Conservation (phyloP, 2,329 filamentous ascomycete genomes). For the Xylaria multiplex region DNA sequence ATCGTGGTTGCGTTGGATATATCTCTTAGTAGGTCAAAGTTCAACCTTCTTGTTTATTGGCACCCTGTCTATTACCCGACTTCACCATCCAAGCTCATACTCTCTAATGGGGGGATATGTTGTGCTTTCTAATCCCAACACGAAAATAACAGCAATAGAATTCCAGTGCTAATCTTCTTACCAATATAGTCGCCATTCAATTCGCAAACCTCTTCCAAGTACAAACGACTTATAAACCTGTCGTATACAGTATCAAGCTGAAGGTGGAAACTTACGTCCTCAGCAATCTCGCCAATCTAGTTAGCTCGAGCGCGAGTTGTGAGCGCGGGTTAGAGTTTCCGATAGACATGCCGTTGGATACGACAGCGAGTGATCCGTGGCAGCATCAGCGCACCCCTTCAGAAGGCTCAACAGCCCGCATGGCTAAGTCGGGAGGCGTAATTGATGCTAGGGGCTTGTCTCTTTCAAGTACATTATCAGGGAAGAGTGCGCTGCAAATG, state of each 20-base stretch:
- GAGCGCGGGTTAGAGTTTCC: neutral
- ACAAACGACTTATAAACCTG: conserved; percentile 54
- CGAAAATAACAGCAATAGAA: neutral
- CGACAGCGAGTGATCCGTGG: neutral
- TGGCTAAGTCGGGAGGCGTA: neutral
- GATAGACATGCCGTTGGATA: neutral
- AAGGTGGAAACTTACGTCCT: conserved; percentile 68
- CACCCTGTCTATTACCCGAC: neutral
- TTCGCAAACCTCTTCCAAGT: conserved; percentile 54
- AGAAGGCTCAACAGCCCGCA: neutral
- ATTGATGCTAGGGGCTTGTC: neutral
- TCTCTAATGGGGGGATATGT: neutral
- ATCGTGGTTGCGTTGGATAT: conserved; percentile 55
- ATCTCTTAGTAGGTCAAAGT: conserved; percentile 42
- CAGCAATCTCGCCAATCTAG: conserved; percentile 49
- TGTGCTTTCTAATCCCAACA: neutral
- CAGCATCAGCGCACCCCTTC: neutral
- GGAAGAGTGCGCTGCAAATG: neutral
- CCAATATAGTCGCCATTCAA: conserved; percentile 49
- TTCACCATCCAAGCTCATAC: neutral
- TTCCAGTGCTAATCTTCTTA: neutral
- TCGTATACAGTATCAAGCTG: conserved; percentile 58
- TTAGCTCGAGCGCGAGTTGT: conserved; percentile 25
- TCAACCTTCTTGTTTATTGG: neutral
- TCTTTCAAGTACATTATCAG: neutral